These are phyloP conservation scores for Crithidia acanthocephali DNA, from an alignment of 208 protist genomes.

Conservation along the genomic window DNA sequence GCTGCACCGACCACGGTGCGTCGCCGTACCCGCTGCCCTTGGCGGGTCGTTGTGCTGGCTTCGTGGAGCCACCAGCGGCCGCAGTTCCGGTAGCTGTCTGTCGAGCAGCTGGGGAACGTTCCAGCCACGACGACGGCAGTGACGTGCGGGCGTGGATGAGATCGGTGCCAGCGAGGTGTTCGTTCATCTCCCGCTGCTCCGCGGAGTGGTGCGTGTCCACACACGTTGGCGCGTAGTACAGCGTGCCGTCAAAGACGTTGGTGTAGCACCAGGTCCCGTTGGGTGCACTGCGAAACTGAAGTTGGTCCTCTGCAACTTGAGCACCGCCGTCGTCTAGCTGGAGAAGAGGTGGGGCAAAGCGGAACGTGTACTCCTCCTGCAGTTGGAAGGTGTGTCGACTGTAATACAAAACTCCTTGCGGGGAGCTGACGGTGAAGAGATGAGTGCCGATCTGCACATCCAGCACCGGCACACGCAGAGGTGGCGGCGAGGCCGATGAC, in stretches of 20 bases:
- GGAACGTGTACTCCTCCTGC: constrained; percentile 7
- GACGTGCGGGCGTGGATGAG: constrained; percentile 69
- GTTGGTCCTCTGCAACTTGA: not conserved
- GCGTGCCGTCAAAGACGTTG: not conserved
- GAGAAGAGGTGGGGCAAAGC: constrained; percentile 1
- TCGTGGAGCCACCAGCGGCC: not conserved
- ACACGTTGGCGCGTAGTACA: constrained; percentile 19
- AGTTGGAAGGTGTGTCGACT: constrained; percentile 18
- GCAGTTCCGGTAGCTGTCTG: not conserved
- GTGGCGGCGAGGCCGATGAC: not conserved
- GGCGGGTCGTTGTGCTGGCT: constrained; percentile 11
- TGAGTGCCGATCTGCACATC: constrained; percentile 36
- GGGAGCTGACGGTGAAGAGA: constrained; percentile 40
- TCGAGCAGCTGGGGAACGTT: too few relatives aligned
- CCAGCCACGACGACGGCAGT: constrained; percentile 51
- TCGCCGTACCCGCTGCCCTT: constrained; percentile 68
- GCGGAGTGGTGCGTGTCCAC: constrained; percentile 29
- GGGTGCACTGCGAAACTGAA: constrained; percentile 14
- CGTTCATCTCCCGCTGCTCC: constrained; percentile 13
- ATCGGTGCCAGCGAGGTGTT: constrained; percentile 23
- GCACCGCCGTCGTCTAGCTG: not conserved
- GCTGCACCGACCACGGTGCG: constrained; percentile 78
- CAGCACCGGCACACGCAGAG: constrained; percentile 11
- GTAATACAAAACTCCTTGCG: constrained; percentile 39
- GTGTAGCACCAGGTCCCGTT: constrained; percentile 38